A percentile compares a stretch with the other conserved stretches of the same genome.
Evolutionary conservation across 169 alveolate genomes (phyloP).

Genomic region (Cryptosporidium muris): DNA sequence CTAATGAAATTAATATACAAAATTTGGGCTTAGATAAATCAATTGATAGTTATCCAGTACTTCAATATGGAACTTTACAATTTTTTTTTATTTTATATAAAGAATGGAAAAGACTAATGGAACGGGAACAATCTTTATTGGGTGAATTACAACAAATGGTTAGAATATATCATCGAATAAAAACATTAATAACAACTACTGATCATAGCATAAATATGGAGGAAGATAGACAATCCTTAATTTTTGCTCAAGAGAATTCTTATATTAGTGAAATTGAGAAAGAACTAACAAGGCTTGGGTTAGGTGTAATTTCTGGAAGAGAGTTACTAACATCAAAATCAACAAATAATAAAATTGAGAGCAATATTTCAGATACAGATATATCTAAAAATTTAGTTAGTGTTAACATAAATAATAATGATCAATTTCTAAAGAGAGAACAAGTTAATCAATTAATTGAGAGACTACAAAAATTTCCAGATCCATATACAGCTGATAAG

Average conservation of each 20-base stretch:
- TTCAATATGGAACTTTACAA: conserved; percentile 28
- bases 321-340: neutral
- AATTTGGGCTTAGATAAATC: neutral
- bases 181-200: conserved; percentile 8
- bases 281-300: conserved; percentile 65
- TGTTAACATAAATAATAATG: neutral
- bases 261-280: conserved; percentile 24
- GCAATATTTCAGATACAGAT: neutral
- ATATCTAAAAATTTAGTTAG: neutral
- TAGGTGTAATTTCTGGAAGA: conserved; percentile 59
- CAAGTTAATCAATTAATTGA: conserved; percentile 43
- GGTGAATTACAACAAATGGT: conserved; percentile 62
- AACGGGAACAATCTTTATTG: conserved; percentile 1
- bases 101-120: conserved; percentile 57
- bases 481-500: conserved; percentile 50
- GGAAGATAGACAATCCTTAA: neutral
- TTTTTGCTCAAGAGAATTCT: conserved; percentile 26
- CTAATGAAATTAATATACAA: neutral
- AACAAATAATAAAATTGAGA: neutral
- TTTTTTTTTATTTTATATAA: conserved; percentile 26
- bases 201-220: neutral
- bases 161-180: conserved; percentile 54
- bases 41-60: neutral
- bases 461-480: conserved; percentile 38
- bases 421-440: conserved; percentile 29